Base-by-base conservation (phyloP, 164 flowering plant genomes). In the Kalanchoe fedtschenkoi region DNA sequence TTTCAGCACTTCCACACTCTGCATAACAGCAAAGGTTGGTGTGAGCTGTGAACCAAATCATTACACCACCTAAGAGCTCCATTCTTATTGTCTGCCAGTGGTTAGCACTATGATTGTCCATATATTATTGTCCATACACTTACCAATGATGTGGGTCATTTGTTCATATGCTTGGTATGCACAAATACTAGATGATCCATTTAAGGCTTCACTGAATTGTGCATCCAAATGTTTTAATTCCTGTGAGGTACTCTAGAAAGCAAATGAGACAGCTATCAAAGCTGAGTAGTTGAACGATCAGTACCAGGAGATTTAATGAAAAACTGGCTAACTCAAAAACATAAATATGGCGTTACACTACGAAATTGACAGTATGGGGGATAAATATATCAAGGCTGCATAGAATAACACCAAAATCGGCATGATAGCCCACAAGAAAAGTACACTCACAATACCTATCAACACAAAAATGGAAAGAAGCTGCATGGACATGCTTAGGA, bases 11-110 rank as follows among this genome's bases (percentile, higher is more conserved):
- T 32, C 77, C n/a, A n/a, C 81, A 68, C 81, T 90, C 72, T 88
- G 89, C 83, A 90, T 66, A 69, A 93, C 98, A 17, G 98, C 96
- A 72, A 93, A 88, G 21, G 95, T 85, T 73, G n/a, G n/a, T n/a
- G n/a, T n/a, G n/a, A n/a, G 96, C 98, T 17, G 83, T 88, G 53
- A 93, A 76, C 97, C 98, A 93, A 53, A 93, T 90, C 97, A 93
- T 93, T 65, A 83, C 43, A 26, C 98, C 98, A 35, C 98, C 98
- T 56, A 93, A 63, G 44, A 87, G 78, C 68, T 93, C 97, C 75
- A 93, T 65, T 19, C 98, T 79, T 65, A 89, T 88, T 26, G 79
- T 78, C 61, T 88, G 92, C 98, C 98, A 93, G 16, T 97, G 95
- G 68, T 93, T 93, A 43, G 89, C 77, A 67, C 97, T 81, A 78